Conservation (phyloP, 768 basidiomycete species). For the Imleria badia region DNA sequence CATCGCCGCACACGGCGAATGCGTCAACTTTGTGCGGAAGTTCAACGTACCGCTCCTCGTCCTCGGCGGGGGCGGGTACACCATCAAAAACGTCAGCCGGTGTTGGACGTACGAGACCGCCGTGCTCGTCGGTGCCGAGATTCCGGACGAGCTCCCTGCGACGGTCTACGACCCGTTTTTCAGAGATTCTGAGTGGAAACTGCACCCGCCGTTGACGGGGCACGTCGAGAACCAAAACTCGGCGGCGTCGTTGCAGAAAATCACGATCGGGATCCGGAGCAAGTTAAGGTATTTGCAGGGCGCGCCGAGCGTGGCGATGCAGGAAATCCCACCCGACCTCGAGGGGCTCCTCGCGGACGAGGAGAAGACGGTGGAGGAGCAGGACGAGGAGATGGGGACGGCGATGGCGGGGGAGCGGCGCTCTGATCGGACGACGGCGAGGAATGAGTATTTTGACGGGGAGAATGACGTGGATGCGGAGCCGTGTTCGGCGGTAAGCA, state of each 20-base stretch:
- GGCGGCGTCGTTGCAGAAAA: constrained; percentile 76
- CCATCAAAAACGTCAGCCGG: constrained; percentile 94
- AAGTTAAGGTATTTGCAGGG: constrained; percentile 92
- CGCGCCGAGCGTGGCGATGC: constrained; percentile 95
- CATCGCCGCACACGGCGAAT: constrained; percentile 97
- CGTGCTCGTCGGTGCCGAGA: constrained; percentile 77
- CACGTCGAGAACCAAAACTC: constrained; percentile 95
- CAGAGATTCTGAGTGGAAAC: constrained; percentile 84
- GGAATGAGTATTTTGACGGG: constrained; percentile 74
- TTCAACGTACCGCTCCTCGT: constrained; percentile 91
- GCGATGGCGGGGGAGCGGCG: constrained; percentile 53
- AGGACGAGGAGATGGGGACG: constrained; percentile 64
- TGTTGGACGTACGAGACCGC: constrained; percentile 99
- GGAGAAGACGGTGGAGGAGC: constrained; percentile 64
- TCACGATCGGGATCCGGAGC: constrained; percentile 80
- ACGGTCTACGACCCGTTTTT: constrained; percentile 95
- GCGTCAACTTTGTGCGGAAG: constrained; percentile 93
- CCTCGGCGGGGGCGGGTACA: constrained; percentile 94
- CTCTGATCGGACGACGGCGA: constrained; percentile 48
- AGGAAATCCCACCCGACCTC: constrained; percentile 92
- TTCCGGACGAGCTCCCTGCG: constrained; percentile 84
- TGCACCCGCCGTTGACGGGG: constrained; percentile 89
- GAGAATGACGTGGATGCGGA: constrained; percentile 65
- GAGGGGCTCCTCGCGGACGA: constrained; percentile 75
- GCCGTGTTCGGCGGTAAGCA: constrained; percentile 21